phyloP scores from a whole-genome alignment of 495 filamentous ascomycete genomes.

The Xylaria castorea region DNA sequence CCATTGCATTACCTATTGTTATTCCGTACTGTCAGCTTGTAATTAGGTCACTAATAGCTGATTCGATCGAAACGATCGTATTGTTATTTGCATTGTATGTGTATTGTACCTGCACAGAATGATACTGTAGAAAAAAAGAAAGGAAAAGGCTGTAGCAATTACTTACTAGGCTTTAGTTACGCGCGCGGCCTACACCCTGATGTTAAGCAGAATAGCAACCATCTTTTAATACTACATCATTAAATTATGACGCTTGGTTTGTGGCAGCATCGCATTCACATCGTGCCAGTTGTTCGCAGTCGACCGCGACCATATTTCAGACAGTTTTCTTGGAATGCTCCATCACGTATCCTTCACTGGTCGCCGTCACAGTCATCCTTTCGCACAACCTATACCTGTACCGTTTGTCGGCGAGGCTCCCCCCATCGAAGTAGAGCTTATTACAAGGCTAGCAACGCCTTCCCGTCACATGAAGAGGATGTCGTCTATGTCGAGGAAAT shows the following conservation, averaged over 20 bases:
- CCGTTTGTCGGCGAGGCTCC: no score
- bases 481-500: not conserved
- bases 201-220: not conserved
- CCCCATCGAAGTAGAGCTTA: no score
- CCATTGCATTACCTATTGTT: no score
- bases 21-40: no score
- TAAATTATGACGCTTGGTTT: not conserved
- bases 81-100: no score
- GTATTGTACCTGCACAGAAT: no score
- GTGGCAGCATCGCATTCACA: not conserved
- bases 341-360: conserved; percentile 1
- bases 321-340: conserved; percentile 6
- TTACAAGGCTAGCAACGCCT: no score
- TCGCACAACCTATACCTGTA: not conserved
- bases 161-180: no score
- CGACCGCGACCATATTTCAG: not conserved
- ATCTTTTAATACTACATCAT: conserved; percentile 7
- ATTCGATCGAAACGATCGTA: no score
- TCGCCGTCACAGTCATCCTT: not conserved
- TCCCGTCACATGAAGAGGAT: not conserved
- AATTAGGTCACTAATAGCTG: no score
- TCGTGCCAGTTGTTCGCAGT: not conserved
- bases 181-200: not conserved
- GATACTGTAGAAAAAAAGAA: no score
- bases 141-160: no score